Conservation (phyloP, 2,329 filamentous ascomycete species). For the Thermoascus crustaceus region DNA sequence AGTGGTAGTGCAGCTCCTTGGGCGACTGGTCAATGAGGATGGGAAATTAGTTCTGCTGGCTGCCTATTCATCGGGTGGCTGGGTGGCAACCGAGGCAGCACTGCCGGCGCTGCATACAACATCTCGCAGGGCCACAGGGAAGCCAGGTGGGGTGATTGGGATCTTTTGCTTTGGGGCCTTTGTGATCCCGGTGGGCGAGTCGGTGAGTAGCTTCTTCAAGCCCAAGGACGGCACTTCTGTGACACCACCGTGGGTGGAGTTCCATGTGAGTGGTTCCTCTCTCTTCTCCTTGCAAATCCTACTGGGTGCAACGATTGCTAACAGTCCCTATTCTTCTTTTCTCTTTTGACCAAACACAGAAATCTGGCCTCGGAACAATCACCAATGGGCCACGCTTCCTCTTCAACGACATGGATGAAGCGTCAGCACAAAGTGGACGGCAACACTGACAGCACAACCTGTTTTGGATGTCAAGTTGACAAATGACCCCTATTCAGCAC, state of each 20-base stretch:
- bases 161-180: slow-evolving; percentile 24
- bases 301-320: no score
- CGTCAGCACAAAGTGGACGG: slow-evolving; percentile 17
- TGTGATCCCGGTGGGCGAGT: slow-evolving; percentile 23
- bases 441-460: slow-evolving; percentile 18
- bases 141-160: slow-evolving; percentile 18
- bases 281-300: no score
- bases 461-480: slow-evolving; percentile 19
- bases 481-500: slow-evolving; percentile 21
- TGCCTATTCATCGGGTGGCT: slow-evolving; percentile 28
- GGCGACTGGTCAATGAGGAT: slow-evolving; percentile 7
- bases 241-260: slow-evolving; percentile 18
- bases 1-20: slow-evolving; percentile 3
- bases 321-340: neutral
- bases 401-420: slow-evolving; percentile 20
- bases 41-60: slow-evolving; percentile 22
- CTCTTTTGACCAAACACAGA: slow-evolving; percentile 9
- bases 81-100: slow-evolving; percentile 25
- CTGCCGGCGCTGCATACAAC: slow-evolving; percentile 18
- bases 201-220: slow-evolving; percentile 22
- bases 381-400: slow-evolving; percentile 18
- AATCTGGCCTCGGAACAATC: slow-evolving; percentile 15
- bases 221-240: slow-evolving; percentile 16
- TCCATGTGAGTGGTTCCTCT: slow-evolving; percentile 15
- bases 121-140: slow-evolving; percentile 10